phyloP scores from a whole-genome alignment of 2,329 filamentous ascomycete species.

The Mariannaea sp. region DNA sequence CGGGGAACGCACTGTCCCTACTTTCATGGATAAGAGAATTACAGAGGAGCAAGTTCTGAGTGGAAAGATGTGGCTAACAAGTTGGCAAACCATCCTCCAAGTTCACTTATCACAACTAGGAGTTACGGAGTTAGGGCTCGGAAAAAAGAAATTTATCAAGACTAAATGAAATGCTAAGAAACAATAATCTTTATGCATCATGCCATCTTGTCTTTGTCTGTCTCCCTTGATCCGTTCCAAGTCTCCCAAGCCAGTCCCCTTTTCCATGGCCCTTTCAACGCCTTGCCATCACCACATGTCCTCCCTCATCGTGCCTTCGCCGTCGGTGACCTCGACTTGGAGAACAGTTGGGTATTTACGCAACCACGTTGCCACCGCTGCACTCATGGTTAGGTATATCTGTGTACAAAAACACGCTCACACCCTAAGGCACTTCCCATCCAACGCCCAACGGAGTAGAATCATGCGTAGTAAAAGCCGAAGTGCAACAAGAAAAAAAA shows the following conservation, averaged over 20 bases:
- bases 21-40: no score
- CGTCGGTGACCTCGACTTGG: conserved; percentile 9
- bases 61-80: not conserved
- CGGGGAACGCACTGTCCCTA: no score
- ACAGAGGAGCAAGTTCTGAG: no score
- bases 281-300: conserved; percentile 9
- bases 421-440: conserved; percentile 24
- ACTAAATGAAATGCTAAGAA: conserved; percentile 5
- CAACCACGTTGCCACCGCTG: conserved; percentile 7
- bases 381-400: conserved; percentile 15
- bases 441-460: conserved; percentile 33
- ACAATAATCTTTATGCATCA: conserved; percentile 7
- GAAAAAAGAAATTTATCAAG: conserved; percentile 3
- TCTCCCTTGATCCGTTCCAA: conserved; percentile 5
- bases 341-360: conserved; percentile 11
- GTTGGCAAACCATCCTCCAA: no score
- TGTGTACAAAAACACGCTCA: conserved; percentile 23
- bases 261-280: conserved; percentile 29
- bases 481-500: conserved; percentile 5
- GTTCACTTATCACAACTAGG: conserved; percentile 2
- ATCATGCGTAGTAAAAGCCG: conserved; percentile 8
- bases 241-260: conserved; percentile 13
- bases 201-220: not conserved
- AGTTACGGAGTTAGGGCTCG: conserved; percentile 27
- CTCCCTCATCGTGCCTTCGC: conserved; percentile 22